Evolutionary conservation across 83 land plant genomes (phyloP).

Genomic region (Thuja plicata): DNA sequence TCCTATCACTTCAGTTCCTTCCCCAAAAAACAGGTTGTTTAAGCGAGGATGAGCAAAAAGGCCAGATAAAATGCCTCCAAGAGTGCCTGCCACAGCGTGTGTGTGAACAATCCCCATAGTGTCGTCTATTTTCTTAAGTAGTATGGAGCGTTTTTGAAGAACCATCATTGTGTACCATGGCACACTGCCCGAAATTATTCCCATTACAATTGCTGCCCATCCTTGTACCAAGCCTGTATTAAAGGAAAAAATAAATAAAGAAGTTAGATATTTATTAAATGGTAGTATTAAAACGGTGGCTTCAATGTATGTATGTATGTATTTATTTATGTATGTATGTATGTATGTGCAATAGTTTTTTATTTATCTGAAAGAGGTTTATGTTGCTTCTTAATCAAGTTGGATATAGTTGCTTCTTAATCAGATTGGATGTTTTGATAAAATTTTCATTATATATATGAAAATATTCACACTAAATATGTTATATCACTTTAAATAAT

Average conservation of each 20-base stretch:
- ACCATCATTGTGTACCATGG: slow-evolving; percentile 44
- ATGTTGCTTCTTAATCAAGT: no score
- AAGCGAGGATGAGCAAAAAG: slow-evolving; percentile 6
- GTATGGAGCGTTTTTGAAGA: slow-evolving; percentile 20
- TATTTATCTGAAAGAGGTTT: no score
- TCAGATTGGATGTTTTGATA: no score
- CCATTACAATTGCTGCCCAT: slow-evolving; percentile 36
- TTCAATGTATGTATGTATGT: no score
- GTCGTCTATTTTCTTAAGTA: slow-evolving; percentile 21
- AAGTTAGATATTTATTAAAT: background rate
- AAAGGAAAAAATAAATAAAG: background rate
- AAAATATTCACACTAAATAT: no score
- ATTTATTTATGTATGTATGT: no score
- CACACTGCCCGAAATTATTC: slow-evolving; percentile 25
- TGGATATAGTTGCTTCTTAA: no score
- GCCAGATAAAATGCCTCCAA: background rate
- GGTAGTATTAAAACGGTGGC: no score
- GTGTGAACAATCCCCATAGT: background rate
- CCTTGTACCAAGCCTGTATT: slow-evolving; percentile 24
- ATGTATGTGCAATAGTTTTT: no score
- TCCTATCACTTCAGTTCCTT: background rate
- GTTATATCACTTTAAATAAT: no score
- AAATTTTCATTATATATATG: no score
- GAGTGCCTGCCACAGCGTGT: background rate
- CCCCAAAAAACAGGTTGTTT: background rate